These are phyloP conservation scores for Globisporangium cylindrosporum DNA, from an alignment of 352 stramenopile genomes.

Conservation along the genomic window DNA sequence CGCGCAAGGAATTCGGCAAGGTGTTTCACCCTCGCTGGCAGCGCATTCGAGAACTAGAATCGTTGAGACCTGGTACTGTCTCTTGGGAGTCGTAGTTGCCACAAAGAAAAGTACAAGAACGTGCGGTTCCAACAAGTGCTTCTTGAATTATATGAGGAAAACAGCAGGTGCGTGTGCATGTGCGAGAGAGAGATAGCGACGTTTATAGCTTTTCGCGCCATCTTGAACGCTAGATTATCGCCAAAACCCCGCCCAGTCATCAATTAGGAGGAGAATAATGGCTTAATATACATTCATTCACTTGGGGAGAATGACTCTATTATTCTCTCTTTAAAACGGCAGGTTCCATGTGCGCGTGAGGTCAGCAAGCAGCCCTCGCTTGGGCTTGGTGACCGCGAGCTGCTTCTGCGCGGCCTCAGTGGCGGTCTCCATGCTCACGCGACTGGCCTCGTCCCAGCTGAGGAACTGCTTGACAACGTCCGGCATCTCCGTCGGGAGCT, in stretches of 20 bases:
- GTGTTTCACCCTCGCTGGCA: background rate
- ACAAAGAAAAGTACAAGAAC: no score
- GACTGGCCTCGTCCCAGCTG: slow-evolving; percentile 30
- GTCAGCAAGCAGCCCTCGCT: slow-evolving; percentile 12
- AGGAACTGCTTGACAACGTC: slow-evolving; percentile 42
- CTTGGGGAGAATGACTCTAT: background rate
- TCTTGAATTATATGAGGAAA: no score
- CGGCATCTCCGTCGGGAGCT: slow-evolving; percentile 33
- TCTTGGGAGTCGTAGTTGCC: background rate
- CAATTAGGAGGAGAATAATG: background rate
- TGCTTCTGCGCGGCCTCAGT: background rate
- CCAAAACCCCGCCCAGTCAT: no score
- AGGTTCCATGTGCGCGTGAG: slow-evolving; percentile 21
- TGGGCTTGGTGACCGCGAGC: slow-evolving; percentile 4
- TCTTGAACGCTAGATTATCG: no score
- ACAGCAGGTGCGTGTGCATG: no score
- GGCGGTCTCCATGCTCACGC: slow-evolving; percentile 16
- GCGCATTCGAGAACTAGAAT: background rate
- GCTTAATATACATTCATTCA: background rate
- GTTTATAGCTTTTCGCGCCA: no score
- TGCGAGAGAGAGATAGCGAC: no score
- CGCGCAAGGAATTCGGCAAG: background rate
- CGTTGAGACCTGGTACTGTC: background rate
- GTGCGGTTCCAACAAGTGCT: no score
- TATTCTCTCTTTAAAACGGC: slow-evolving; percentile 3